Conservation (phyloP, 352 stramenopile genomes). For the Globisporangium radiosum region DNA sequence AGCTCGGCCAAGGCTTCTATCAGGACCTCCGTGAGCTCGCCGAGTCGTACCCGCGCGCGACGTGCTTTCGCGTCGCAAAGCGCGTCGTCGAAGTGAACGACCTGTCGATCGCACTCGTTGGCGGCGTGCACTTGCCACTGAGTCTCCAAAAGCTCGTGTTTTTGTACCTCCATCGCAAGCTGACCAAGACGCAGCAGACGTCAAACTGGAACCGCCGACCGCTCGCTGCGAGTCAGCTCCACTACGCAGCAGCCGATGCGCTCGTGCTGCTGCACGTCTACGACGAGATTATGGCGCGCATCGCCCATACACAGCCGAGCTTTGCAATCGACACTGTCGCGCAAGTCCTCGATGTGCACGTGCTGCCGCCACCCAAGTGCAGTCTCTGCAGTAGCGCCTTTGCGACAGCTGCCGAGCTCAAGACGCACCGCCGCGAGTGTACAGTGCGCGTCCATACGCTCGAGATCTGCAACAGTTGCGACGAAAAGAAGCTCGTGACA, state of each 20-base stretch:
- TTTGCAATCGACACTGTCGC: slow-evolving; percentile 46
- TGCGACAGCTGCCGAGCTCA: slow-evolving; percentile 26
- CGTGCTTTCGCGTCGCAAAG: slow-evolving; percentile 66
- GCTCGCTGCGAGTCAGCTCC: slow-evolving; percentile 41
- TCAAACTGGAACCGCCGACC: slow-evolving; percentile 75
- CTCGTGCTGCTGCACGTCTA: slow-evolving; percentile 69
- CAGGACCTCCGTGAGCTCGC: slow-evolving; percentile 55
- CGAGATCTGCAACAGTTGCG: slow-evolving; percentile 35
- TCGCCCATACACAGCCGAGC: slow-evolving; percentile 16
- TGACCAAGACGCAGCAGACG: slow-evolving; percentile 74
- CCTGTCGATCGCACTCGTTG: slow-evolving; percentile 44
- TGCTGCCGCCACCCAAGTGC: slow-evolving; percentile 38
- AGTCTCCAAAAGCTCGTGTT: slow-evolving; percentile 77
- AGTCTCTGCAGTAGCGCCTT: slow-evolving; percentile 42
- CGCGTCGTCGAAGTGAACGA: slow-evolving; percentile 71
- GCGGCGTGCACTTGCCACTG: slow-evolving; percentile 38
- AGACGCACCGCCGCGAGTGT: slow-evolving; percentile 44
- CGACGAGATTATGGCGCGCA: slow-evolving; percentile 39
- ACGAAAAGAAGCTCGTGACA: slow-evolving; percentile 40
- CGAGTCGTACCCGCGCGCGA: slow-evolving; percentile 50
- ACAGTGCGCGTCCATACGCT: slow-evolving; percentile 26
- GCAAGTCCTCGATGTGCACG: slow-evolving; percentile 57
- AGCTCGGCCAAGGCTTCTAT: slow-evolving; percentile 62
- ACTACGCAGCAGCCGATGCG: slow-evolving; percentile 69
- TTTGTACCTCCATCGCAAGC: slow-evolving; percentile 57